A percentile compares a stretch with the other conserved stretches of the same genome.
These are phyloP conservation scores for Microcyclospora pomicola DNA, from an alignment of 2,329 filamentous ascomycete genomes.

Conservation along the genomic window DNA sequence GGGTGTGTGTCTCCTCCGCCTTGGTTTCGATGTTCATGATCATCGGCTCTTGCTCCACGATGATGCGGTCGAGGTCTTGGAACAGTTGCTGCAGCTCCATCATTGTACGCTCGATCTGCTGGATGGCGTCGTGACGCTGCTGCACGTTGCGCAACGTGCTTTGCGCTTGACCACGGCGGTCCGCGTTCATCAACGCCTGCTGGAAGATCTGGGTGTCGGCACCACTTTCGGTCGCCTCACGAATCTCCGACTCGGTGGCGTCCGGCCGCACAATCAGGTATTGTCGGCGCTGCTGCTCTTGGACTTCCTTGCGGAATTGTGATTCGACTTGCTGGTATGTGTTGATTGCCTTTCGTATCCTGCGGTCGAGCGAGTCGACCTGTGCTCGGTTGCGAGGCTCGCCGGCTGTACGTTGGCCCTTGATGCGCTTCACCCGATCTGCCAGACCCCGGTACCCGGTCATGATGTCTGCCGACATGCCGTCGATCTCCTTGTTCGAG, in stretches of 20 bases:
- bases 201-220: slow-evolving; percentile 69
- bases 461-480: slow-evolving; percentile 67
- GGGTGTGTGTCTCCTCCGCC: slow-evolving; percentile 69
- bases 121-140: slow-evolving; percentile 71
- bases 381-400: slow-evolving; percentile 63
- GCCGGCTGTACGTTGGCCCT: slow-evolving; percentile 61
- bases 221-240: slow-evolving; percentile 59
- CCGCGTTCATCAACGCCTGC: slow-evolving; percentile 70
- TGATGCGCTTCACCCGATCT: slow-evolving; percentile 66
- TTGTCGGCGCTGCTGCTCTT: slow-evolving; percentile 75
- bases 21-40: slow-evolving; percentile 74
- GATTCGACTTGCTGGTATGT: slow-evolving; percentile 70
- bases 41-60: slow-evolving; percentile 72
- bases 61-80: slow-evolving; percentile 73
- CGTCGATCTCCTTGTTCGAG: slow-evolving; percentile 53
- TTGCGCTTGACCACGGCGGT: slow-evolving; percentile 67
- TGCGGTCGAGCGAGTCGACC: slow-evolving; percentile 65
- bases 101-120: slow-evolving; percentile 87
- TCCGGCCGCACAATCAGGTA: slow-evolving; percentile 68
- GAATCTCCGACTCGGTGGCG: slow-evolving; percentile 61
- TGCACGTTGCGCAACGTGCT: slow-evolving; percentile 66
- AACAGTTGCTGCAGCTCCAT: slow-evolving; percentile 77
- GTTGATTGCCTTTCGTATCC: slow-evolving; percentile 67
- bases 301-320: slow-evolving; percentile 63
- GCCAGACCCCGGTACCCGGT: slow-evolving; percentile 66